phyloP scores from a whole-genome alignment of 2,329 filamentous ascomycete genomes.

The Xylariales sp. region DNA sequence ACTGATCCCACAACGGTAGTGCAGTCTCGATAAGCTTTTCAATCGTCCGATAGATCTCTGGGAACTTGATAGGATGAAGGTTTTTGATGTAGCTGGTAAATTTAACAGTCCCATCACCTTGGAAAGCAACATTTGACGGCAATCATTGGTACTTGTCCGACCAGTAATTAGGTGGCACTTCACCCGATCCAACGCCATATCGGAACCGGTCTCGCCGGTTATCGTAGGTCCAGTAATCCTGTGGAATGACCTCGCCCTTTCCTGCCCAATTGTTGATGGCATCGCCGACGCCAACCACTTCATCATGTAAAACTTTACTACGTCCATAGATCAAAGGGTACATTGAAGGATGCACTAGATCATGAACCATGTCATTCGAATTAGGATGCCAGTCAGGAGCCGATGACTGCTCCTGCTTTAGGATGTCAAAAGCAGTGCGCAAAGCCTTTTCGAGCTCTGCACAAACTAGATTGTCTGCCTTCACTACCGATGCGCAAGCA shows the following conservation, averaged over 20 bases:
- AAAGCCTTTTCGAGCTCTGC: conserved; percentile 25
- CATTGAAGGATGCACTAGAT: conserved; percentile 57
- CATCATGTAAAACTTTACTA: conserved; percentile 29
- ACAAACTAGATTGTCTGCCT: conserved; percentile 45
- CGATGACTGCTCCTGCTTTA: conserved; percentile 39
- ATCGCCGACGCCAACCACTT: conserved; percentile 19
- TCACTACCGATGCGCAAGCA: conserved; percentile 36
- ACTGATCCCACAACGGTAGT: conserved; percentile 37
- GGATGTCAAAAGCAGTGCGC: conserved; percentile 27
- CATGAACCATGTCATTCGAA: conserved; percentile 46
- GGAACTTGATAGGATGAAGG: conserved; percentile 30
- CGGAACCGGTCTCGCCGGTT: not conserved
- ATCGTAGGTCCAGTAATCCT: not conserved
- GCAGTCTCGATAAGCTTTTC: conserved; percentile 29
- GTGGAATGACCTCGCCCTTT: conserved; percentile 16
- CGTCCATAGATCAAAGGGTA: conserved; percentile 49
- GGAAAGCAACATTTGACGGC: conserved; percentile 31
- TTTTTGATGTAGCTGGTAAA: conserved; percentile 43
- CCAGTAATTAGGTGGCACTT: conserved; percentile 13
- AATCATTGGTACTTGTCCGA: conserved; percentile 40
- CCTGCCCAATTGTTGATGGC: conserved; percentile 16
- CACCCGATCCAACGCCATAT: not conserved
- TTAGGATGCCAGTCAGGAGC: conserved; percentile 52
- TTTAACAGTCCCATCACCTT: conserved; percentile 16
- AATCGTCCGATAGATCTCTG: conserved; percentile 26